Conservation (phyloP, 2,329 filamentous ascomycete genomes). For the Aureobasidium sp. region DNA sequence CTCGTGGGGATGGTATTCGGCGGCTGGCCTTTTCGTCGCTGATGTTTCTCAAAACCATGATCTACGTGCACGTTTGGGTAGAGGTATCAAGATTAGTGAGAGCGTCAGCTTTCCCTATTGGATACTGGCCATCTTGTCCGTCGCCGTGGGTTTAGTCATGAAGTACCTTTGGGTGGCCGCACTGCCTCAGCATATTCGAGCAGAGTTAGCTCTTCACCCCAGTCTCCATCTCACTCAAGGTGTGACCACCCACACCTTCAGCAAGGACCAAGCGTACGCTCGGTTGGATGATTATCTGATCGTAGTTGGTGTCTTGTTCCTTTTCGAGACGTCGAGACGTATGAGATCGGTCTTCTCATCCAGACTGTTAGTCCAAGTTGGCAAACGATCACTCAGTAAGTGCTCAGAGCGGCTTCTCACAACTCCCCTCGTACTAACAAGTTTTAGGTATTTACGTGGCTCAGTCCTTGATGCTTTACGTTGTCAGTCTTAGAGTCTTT, state of each 20-base stretch:
- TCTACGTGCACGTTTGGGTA: conserved; percentile 16
- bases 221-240: conserved; percentile 20
- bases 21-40: conserved; percentile 21
- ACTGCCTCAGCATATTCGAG: conserved; percentile 20
- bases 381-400: conserved; percentile 24
- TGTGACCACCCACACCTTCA: conserved; percentile 13
- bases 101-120: conserved; percentile 18
- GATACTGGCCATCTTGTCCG: conserved; percentile 11
- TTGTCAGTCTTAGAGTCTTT: background rate
- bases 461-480: background rate
- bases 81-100: conserved; percentile 17
- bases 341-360: conserved; percentile 18
- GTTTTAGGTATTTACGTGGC: background rate
- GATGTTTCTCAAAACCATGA: conserved; percentile 17
- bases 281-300: conserved; percentile 23
- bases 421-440: background rate
- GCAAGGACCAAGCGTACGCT: conserved; percentile 19
- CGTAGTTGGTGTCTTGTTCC: conserved; percentile 20
- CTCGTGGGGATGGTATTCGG: conserved; percentile 24
- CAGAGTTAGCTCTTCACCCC: conserved; percentile 21
- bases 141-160: conserved; percentile 17
- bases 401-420: background rate
- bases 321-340: conserved; percentile 16
- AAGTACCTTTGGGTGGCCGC: conserved; percentile 21
- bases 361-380: conserved; percentile 19